Conservation (phyloP, 352 stramenopile genomes). For the Elongisporangium prolatum region DNA sequence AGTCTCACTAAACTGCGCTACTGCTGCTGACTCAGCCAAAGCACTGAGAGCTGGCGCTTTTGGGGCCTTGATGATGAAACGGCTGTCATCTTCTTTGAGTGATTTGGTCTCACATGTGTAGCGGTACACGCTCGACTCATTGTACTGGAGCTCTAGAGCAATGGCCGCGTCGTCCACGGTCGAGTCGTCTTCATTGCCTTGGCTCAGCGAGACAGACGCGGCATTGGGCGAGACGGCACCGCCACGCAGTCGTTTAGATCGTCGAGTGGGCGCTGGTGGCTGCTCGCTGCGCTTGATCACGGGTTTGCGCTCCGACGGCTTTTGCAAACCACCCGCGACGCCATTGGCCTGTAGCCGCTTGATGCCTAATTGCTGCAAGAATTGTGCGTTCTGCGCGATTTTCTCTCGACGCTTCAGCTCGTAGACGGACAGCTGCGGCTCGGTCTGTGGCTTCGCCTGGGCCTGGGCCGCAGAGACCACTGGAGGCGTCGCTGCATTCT, state of each 20-base stretch:
- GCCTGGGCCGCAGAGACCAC: background rate
- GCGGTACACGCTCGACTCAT: slow-evolving; percentile 24
- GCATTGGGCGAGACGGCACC: slow-evolving; percentile 5
- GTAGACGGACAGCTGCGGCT: slow-evolving; percentile 32
- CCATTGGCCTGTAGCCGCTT: slow-evolving; percentile 1
- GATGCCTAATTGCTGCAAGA: slow-evolving; percentile 41
- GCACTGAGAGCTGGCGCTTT: background rate
- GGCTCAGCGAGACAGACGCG: background rate
- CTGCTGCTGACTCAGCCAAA: background rate
- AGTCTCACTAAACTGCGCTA: background rate
- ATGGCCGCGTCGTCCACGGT: slow-evolving; percentile 2
- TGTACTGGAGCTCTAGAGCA: slow-evolving; percentile 16
- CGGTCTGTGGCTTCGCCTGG: background rate
- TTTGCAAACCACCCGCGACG: slow-evolving; percentile 1
- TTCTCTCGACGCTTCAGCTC: slow-evolving; percentile 31
- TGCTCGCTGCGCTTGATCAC: slow-evolving; percentile 1
- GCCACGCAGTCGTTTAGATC: slow-evolving; percentile 31
- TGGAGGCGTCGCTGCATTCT: background rate
- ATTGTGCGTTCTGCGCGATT: slow-evolving; percentile 40
- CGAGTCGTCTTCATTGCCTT: slow-evolving; percentile 7
- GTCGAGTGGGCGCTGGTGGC: slow-evolving; percentile 13
- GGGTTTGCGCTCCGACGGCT: slow-evolving; percentile 4
- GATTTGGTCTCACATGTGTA: slow-evolving; percentile 19
- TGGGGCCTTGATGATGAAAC: background rate
- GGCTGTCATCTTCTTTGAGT: background rate